These are phyloP conservation scores for Mallotus japonicus DNA, from an alignment of 441 rosid genomes.

Conservation along the genomic window DNA sequence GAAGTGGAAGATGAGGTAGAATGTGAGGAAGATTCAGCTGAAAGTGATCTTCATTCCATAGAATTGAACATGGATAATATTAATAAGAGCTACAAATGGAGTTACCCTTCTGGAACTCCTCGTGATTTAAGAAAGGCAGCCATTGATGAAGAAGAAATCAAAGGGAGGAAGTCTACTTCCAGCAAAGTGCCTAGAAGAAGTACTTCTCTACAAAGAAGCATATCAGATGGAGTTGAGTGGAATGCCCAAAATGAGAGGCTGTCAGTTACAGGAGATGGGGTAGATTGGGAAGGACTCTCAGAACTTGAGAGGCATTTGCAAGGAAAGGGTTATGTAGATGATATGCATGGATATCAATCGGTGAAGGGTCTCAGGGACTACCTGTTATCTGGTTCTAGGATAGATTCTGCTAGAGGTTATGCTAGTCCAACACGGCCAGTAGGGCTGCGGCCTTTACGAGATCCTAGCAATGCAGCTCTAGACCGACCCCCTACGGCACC, in stretches of 20 bases:
- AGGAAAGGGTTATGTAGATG: constrained; percentile 52
- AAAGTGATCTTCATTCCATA: constrained; percentile 86
- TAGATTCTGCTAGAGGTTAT: constrained; percentile 48
- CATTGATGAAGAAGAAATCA: constrained; percentile 48
- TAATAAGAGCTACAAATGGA: constrained; percentile 65
- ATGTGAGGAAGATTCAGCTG: constrained; percentile 59
- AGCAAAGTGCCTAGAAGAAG: constrained; percentile 50
- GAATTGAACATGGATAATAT: constrained; percentile 68
- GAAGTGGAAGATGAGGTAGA: constrained; percentile 63
- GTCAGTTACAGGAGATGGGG: constrained; percentile 43
- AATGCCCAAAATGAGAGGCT: constrained; percentile 51
- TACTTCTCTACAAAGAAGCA: constrained; percentile 67
- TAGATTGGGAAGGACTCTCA: constrained; percentile 57
- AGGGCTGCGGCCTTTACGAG: constrained; percentile 33
- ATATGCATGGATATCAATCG: constrained; percentile 59
- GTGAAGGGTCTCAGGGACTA: constrained; percentile 65
- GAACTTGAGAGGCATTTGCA: constrained; percentile 47
- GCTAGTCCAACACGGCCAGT: constrained; percentile 50
- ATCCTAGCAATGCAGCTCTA: constrained; percentile 31
- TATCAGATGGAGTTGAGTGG: constrained; percentile 86
- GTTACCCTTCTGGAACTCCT: constrained; percentile 38
- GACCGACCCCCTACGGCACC: constrained; percentile 61
- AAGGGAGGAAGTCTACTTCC: constrained; percentile 67
- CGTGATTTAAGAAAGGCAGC: constrained; percentile 35
- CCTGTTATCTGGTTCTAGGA: constrained; percentile 49